Base-by-base conservation (phyloP, 2,329 filamentous ascomycete genomes). In the Paecilomyces niveus region DNA sequence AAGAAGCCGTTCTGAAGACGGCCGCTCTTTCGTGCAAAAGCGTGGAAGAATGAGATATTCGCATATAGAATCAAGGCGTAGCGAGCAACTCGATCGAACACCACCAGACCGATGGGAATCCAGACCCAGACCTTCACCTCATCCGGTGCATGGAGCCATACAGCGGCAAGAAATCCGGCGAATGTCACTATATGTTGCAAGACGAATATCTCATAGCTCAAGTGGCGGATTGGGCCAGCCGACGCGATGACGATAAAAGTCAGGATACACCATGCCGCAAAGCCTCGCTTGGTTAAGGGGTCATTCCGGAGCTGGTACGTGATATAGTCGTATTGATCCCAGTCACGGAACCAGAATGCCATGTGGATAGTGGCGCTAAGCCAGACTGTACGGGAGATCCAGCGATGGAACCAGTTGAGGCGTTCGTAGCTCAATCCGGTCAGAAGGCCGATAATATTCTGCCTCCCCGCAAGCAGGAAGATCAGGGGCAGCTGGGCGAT, bases 401-500 rank as follows among this genome's bases (percentile, higher is more conserved):
- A 82, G 33, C 80, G 74, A 64, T 83, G 80, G 32, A 81, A 71
- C 79, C 78, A 81, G 62, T 82, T 82, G 39, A 82, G 70, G 3
- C 78, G 72, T 62, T 81, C 79, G 61, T 82, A 80, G 49, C 76
- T 76, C 54, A 77, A 74, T 1, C 79, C 80, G 0, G 74, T 77
- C 15, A 81, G 60, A 15, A 76, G 66, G 8, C 77, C 79, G 60
- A 83, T 76, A 50, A 84, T 74, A 62, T 83, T 85, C 58, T 80
- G 78, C 68, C 83, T 83, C 9, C 81, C 80, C 1, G 81, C 76
- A 35, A 85, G 75, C 10, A 85, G 70, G 62, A 83, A 81, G 55
- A 85, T 74, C n/a, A 85, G 68, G 1, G 83, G 83, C 2, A 85
- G 63, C 63, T 85, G 82, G 9, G 76, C 73, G 53, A 84, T 72